Evolutionary conservation across 2,329 filamentous ascomycete genomes (phyloP), one percentile per base, ranked within the genome.

Genomic region (Lomentospora prolificans): DNA sequence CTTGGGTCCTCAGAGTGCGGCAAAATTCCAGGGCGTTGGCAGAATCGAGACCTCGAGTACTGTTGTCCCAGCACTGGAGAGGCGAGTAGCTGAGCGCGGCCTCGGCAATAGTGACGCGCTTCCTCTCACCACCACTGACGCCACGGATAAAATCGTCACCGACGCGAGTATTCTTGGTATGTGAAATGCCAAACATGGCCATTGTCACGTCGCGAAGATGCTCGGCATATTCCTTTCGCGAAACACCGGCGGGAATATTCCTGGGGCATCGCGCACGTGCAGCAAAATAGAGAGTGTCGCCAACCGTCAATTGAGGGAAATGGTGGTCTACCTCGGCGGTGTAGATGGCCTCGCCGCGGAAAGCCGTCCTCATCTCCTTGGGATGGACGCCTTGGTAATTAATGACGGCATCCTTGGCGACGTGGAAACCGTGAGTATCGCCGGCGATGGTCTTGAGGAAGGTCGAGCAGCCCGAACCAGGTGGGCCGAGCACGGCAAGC

Each of bases 251-350:
- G 12, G 75, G 75, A 14, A 75, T 69, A 30, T 70, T 65, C 44
- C 70, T 69, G 0, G 78, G 77, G 19, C 75, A 72, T 56, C 77
- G 68, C 17, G 80, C 78, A 7, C 75, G 70, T 3, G 81, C 81
- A n/a, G 81, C 81, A 56, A 84, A 84, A 59, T 75, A 76, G 12
- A 85, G 70, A 0, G 82, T 85, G 60, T 85, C 78, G 55, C 79
- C 79, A 12, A 85, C 81, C 3, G 75, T 78, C 59, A 85, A 64
- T 61, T 75, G 73, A 1, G 80, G 78, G 60, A 84, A 84, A 64
- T 84, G 80, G 8, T 80, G 76, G 62, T 86, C 84, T 12, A 82
- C 80, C 65, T 85, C 82, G 41, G 81, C 81, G 0, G 80, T 84
- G 66, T 85, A 86, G 61, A 86, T 85, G 33, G 80, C 79, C 64